Base-by-base conservation (phyloP, 805 yeast species). In the Gaillardinia entomophila region DNA sequence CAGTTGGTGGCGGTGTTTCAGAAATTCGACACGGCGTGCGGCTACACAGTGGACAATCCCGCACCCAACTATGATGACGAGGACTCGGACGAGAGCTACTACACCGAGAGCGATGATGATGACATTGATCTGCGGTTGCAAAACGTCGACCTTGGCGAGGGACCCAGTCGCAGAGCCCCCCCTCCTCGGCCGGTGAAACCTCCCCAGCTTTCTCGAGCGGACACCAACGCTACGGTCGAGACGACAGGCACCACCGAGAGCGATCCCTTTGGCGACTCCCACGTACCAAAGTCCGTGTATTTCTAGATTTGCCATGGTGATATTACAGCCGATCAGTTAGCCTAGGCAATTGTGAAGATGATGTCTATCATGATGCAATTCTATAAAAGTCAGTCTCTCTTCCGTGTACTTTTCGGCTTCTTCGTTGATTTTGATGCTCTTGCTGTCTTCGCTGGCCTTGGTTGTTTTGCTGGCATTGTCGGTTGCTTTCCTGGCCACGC, bases 1-100 rank as follows among this genome's bases (percentile, higher is more conserved):
- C 89, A 86, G 53, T 70, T 92, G 39, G 94, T 92, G 5, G 63
- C 64, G 3, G 81, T 88, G 0, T 69, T 92, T 46, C 75, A 77
- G 45, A 59, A 66, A 33, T 89, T 77, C 53, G 95, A 89, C 37
- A 69, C 71, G 30, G 49, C 55, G 55, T 64, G 62, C 55, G 72
- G 71, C 1, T 60, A 57, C 37, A 48, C 59, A 4, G 54, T 34
- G 3, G 78, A 43, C 40, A 64, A 37, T 57, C 75, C 43, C 33
- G 66, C 63, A 1, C 66, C 66, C 4, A 35, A 35, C 20, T 49
- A 51, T 26, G 55, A 52, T 28, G 57, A 59, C 12, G 60, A 52
- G 12, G 39, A 34, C 7, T 41, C 48, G 12, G 40, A 40, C 10
- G 71, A 61, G 19, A 47, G 58, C 29, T 60, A 63, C 28, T 75